Evolutionary conservation across 305 asterid species (phyloP).

Genomic region (Withania somnifera): DNA sequence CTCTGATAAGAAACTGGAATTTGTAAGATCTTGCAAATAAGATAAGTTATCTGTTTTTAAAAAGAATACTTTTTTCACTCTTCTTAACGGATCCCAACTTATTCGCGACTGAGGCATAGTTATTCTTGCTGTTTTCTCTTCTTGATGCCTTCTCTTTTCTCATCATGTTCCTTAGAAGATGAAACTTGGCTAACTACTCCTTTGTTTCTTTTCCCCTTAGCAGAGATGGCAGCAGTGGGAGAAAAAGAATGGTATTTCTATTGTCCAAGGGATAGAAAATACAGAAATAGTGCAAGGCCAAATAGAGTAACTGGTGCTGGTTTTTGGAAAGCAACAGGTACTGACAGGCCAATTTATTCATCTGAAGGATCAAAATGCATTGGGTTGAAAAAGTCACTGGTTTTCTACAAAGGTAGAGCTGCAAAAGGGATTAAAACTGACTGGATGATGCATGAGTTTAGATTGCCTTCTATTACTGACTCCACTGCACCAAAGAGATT

Average conservation of each 20-base stretch:
- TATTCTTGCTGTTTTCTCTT: too few relatives aligned
- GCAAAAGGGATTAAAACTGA: conserved; percentile 80
- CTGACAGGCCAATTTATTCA: conserved; percentile 70
- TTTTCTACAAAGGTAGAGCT: conserved; percentile 82
- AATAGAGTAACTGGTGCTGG: conserved; percentile 81
- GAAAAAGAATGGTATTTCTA: conserved; percentile 85
- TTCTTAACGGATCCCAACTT: neutral
- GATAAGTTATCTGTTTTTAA: neutral
- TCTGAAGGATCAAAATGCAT: conserved; percentile 62
- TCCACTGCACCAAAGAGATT: conserved; percentile 24
- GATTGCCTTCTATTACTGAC: conserved; percentile 46
- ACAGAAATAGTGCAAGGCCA: conserved; percentile 67
- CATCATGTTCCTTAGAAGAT: neutral
- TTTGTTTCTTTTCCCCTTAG: neutral
- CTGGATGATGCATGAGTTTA: conserved; percentile 94
- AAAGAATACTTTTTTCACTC: too few relatives aligned
- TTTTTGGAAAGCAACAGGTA: conserved; percentile 85
- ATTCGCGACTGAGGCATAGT: too few relatives aligned
- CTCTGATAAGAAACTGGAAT: neutral
- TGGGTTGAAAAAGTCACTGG: conserved; percentile 76
- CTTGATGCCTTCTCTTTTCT: neutral
- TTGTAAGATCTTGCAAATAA: neutral
- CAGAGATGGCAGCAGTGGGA: conserved; percentile 60
- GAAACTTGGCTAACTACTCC: neutral
- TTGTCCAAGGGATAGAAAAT: conserved; percentile 77